Percentiles rank a stretch among this genome's conserved stretches.
These are phyloP conservation scores for Xylariales sp. DNA, from an alignment of 2,329 filamentous ascomycete genomes.

Conservation along the genomic window DNA sequence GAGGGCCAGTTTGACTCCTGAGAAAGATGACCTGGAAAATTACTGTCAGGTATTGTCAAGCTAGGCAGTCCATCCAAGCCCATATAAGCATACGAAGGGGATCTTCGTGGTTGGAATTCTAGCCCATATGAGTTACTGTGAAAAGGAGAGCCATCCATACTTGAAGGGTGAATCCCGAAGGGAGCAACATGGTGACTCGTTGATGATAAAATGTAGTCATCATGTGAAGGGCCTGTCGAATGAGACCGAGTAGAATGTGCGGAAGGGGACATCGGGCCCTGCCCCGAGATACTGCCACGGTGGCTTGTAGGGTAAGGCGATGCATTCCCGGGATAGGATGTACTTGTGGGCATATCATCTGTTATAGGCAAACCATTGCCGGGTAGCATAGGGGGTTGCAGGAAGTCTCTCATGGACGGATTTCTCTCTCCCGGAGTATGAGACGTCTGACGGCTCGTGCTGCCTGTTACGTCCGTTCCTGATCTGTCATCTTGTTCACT, in stretches of 20 bases:
- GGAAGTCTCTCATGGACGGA: constrained; percentile 18
- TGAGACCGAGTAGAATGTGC: constrained; percentile 25
- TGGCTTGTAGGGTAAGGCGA: constrained; percentile 39
- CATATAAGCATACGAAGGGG: constrained; percentile 45
- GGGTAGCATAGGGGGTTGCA: constrained; percentile 33
- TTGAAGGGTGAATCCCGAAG: constrained; percentile 44
- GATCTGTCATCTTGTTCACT: constrained; percentile 61
- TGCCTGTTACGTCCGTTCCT: constrained; percentile 45
- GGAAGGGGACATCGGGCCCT: constrained; percentile 45
- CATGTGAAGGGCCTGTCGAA: constrained; percentile 26
- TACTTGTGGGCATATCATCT: constrained; percentile 43
- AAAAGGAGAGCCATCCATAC: constrained; percentile 43
- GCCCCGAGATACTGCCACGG: constrained; percentile 42
- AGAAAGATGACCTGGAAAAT: constrained; percentile 49
- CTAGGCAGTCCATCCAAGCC: constrained; percentile 47
- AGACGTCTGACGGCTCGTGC: constrained; percentile 47
- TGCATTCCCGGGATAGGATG: constrained; percentile 40
- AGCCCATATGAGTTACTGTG: constrained; percentile 41
- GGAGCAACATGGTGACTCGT: constrained; percentile 34
- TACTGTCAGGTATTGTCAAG: constrained; percentile 50
- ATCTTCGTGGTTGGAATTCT: constrained; percentile 48
- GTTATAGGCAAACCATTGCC: constrained; percentile 35
- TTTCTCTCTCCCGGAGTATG: constrained; percentile 42
- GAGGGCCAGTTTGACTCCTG: constrained; percentile 58
- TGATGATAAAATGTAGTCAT: constrained; percentile 43